These are phyloP conservation scores for Talinum fruticosum DNA, from an alignment of 148 eudicot species.

Conservation along the genomic window DNA sequence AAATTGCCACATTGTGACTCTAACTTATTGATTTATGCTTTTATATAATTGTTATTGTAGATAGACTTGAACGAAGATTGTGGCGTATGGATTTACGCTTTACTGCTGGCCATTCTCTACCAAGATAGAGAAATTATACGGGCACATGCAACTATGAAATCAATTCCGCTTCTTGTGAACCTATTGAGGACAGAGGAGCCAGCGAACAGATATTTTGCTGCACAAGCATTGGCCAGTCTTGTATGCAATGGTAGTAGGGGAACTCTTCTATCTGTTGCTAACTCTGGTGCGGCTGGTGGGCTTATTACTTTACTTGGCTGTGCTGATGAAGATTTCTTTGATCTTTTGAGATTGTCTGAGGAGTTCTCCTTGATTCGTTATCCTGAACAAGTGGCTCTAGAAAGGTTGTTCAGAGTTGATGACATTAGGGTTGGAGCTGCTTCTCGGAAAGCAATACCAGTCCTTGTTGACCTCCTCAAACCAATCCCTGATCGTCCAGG, in stretches of 20 bases:
- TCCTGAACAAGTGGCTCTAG: constrained; percentile 95
- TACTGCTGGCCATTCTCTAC: constrained; percentile 78
- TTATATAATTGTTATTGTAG: constrained; percentile 40
- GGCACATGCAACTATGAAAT: constrained; percentile 75
- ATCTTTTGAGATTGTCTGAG: constrained; percentile 75
- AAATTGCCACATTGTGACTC: not conserved
- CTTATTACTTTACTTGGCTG: constrained; percentile 87
- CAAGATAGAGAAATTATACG: constrained; percentile 90
- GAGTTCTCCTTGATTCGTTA: constrained; percentile 70
- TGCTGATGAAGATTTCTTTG: constrained; percentile 77
- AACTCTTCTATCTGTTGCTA: constrained; percentile 90
- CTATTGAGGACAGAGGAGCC: constrained; percentile 79
- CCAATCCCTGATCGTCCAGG: constrained; percentile 98
- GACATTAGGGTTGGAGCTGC: constrained; percentile 93
- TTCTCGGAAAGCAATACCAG: constrained; percentile 92
- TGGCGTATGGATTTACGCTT: constrained; percentile 77
- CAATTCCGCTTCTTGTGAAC: constrained; percentile 71
- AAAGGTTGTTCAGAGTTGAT: constrained; percentile 91
- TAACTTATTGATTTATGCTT: constrained; percentile 10
- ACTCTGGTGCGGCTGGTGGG: constrained; percentile 85
- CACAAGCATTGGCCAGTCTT: constrained; percentile 87
- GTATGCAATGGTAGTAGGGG: constrained; percentile 97
- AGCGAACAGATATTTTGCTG: constrained; percentile 85
- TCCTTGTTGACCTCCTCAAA: constrained; percentile 89
- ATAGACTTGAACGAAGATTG: constrained; percentile 59